A percentile compares a stretch with the other conserved stretches of the same genome.
These are phyloP conservation scores for Pichia norvegensis DNA, from an alignment of 1,139 yeast species.

Conservation along the genomic window DNA sequence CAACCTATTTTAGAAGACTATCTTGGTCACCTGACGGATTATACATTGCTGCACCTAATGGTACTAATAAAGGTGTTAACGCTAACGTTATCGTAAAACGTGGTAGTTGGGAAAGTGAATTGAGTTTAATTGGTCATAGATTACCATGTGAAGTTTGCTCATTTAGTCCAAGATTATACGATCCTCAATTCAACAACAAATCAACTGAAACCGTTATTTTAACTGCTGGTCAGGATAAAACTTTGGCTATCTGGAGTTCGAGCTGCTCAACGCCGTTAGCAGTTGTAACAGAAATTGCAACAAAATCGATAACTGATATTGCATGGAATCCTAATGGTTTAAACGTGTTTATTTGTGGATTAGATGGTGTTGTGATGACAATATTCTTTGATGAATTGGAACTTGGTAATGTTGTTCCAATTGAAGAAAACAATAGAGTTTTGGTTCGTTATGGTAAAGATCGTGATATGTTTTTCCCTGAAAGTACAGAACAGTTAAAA, in stretches of 20 bases:
- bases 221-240: constrained; percentile 73
- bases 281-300: constrained; percentile 54
- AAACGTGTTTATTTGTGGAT: constrained; percentile 61
- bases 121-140: constrained; percentile 88
- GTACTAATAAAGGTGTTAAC: constrained; percentile 93
- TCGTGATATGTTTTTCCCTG: constrained; percentile 79
- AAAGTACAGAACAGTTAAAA: constrained; percentile 68
- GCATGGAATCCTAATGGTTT: constrained; percentile 77
- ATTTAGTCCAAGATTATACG: constrained; percentile 71
- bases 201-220: constrained; percentile 47
- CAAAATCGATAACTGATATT: constrained; percentile 62
- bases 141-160: constrained; percentile 93
- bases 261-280: constrained; percentile 51
- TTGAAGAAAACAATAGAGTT: constrained; percentile 59
- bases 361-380: constrained; percentile 80
- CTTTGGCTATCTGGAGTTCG: constrained; percentile 67
- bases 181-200: constrained; percentile 22
- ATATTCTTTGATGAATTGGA: constrained; percentile 62
- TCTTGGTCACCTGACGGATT: constrained; percentile 99
- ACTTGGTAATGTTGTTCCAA: constrained; percentile 63
- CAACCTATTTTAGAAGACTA: constrained; percentile 84
- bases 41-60: constrained; percentile 92
- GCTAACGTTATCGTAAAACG: constrained; percentile 82
- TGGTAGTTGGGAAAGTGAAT: constrained; percentile 88
- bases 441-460: constrained; percentile 84